A percentile compares a stretch with the other conserved stretches of the same genome.
phyloP scores from a whole-genome alignment of 352 stramenopile species.

The Globisporangium megalacanthum region DNA sequence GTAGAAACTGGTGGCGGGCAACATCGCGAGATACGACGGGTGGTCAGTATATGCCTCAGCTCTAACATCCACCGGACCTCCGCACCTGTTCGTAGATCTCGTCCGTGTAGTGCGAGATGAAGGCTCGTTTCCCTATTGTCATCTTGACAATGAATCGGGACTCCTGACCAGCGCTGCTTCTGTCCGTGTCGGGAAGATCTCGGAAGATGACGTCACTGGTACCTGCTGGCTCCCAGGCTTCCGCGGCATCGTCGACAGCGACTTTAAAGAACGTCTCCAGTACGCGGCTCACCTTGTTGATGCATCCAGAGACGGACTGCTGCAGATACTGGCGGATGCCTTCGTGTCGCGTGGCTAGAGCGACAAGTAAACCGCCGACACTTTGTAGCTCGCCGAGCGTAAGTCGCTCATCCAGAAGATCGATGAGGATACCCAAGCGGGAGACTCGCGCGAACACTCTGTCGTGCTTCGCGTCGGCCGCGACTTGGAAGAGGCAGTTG shows the following conservation, averaged over 20 bases:
- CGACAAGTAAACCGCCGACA: conserved; percentile 3
- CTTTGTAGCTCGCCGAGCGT: conserved; percentile 10
- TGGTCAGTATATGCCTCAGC: not conserved
- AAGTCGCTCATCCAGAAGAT: conserved; percentile 6
- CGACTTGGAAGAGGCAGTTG: conserved; percentile 11
- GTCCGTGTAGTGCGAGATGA: conserved; percentile 26
- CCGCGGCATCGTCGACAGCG: not conserved
- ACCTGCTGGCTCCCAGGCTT: not conserved
- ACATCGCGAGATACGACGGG: not conserved
- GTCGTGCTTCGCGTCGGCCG: not conserved
- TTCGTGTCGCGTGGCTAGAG: conserved; percentile 8
- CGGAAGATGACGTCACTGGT: not conserved
- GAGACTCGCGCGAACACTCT: conserved; percentile 3
- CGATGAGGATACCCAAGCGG: conserved; percentile 7
- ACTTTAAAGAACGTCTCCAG: conserved; percentile 12
- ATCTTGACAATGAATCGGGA: conserved; percentile 13
- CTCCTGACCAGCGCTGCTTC: not conserved
- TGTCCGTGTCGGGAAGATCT: not conserved
- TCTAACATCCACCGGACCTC: no score
- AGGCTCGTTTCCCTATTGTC: conserved; percentile 13
- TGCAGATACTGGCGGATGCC: conserved; percentile 9
- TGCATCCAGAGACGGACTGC: conserved; percentile 7
- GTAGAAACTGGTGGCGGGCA: conserved; percentile 5
- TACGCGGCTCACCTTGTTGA: conserved; percentile 8
- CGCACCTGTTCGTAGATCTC: conserved; percentile 30